Evolutionary conservation across 2,329 filamentous ascomycete species (phyloP).

Genomic region (Exophiala mesophila): DNA sequence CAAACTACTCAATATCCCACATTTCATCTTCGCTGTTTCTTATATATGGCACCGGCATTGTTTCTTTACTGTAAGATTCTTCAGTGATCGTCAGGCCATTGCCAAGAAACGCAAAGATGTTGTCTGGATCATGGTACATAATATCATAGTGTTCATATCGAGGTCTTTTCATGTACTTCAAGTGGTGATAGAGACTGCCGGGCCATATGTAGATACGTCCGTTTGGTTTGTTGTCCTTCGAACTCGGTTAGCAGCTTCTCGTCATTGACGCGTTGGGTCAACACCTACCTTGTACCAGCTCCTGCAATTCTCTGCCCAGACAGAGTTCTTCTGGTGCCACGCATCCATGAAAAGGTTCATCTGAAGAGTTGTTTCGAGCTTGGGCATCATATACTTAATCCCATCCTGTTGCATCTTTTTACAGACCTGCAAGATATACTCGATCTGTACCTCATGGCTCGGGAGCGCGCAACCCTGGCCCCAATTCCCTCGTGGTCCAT

Average conservation of each 20-base stretch:
- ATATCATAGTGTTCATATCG: slow-evolving; percentile 42
- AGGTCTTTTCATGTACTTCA: slow-evolving; percentile 35
- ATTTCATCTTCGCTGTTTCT: slow-evolving; percentile 16
- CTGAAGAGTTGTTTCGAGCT: slow-evolving; percentile 16
- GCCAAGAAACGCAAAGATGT: slow-evolving; percentile 40
- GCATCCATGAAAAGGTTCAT: slow-evolving; percentile 26
- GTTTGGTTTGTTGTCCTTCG: slow-evolving; percentile 19
- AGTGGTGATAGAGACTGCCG: slow-evolving; percentile 36
- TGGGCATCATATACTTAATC: slow-evolving; percentile 27
- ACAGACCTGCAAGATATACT: slow-evolving; percentile 30
- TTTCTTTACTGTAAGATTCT: slow-evolving; percentile 8
- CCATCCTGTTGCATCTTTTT: slow-evolving; percentile 32
- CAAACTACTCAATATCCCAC: slow-evolving; percentile 22
- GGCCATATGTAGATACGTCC: slow-evolving; percentile 38
- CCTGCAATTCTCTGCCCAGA: slow-evolving; percentile 29
- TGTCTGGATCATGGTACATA: slow-evolving; percentile 34
- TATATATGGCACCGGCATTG: slow-evolving; percentile 18
- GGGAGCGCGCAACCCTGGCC: slow-evolving; percentile 29
- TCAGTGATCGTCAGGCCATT: slow-evolving; percentile 44
- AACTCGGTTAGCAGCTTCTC: too few species aligned
- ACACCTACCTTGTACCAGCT: slow-evolving; percentile 31
- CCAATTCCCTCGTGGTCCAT: slow-evolving; percentile 29
- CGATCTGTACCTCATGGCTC: slow-evolving; percentile 25
- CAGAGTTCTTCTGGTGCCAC: slow-evolving; percentile 29
- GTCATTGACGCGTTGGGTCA: too few species aligned